A percentile compares a stretch with the other conserved stretches of the same genome.
phyloP scores from a whole-genome alignment of 1,284 basidiomycete species.

The Psilocybe mexicana region DNA sequence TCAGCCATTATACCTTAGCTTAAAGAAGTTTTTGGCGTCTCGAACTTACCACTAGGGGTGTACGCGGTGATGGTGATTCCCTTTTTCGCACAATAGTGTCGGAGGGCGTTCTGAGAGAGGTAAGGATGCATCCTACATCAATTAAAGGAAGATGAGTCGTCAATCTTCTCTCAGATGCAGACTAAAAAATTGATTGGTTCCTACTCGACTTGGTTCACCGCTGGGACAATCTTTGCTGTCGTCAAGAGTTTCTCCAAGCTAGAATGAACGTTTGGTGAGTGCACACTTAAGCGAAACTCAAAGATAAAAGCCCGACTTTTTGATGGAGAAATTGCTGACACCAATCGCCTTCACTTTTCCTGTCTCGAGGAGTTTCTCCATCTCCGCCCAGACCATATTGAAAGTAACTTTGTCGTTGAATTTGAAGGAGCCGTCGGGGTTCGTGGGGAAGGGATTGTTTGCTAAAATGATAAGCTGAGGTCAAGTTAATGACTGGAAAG shows the following conservation, averaged over 20 bases:
- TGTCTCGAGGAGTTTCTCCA: slow-evolving; percentile 67
- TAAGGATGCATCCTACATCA: slow-evolving; percentile 35
- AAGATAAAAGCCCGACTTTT: slow-evolving; percentile 32
- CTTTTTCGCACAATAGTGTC: slow-evolving; percentile 31
- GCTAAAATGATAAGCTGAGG: slow-evolving; percentile 52
- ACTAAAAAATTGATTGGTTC: slow-evolving; percentile 9
- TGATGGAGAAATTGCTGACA: slow-evolving; percentile 63
- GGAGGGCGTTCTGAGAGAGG: slow-evolving; percentile 31
- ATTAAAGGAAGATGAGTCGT: background rate
- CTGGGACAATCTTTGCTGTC: slow-evolving; percentile 36
- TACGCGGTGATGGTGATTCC: slow-evolving; percentile 36
- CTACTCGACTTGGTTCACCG: slow-evolving; percentile 45
- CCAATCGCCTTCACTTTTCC: slow-evolving; percentile 62
- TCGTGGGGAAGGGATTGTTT: slow-evolving; percentile 45
- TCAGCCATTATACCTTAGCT: no score
- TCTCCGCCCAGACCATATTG: slow-evolving; percentile 75
- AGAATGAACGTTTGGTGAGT: background rate
- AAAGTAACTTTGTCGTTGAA: slow-evolving; percentile 21
- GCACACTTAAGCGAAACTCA: no score
- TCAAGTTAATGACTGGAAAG: background rate
- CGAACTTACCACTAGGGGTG: slow-evolving; percentile 32
- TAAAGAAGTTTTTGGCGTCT: background rate
- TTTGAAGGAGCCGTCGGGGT: slow-evolving; percentile 50
- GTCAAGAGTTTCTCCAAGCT: slow-evolving; percentile 41
- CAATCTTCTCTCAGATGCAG: background rate